These are phyloP conservation scores for Aspergillus coremiiformis DNA, from an alignment of 495 filamentous ascomycete genomes.

Conservation along the genomic window DNA sequence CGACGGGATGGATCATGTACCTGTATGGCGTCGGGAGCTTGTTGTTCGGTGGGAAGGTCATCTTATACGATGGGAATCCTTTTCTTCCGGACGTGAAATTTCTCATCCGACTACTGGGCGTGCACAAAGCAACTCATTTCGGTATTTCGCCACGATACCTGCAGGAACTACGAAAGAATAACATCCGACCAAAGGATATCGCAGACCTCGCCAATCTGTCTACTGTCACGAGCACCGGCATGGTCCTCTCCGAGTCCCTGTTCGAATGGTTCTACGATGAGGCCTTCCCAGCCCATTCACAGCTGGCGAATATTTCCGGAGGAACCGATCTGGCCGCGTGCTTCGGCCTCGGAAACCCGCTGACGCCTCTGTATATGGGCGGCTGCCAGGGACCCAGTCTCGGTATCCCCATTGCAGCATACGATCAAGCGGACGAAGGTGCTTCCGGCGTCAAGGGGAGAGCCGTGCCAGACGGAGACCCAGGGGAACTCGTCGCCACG, in stretches of 20 bases:
- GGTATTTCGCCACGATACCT: constrained; percentile 72
- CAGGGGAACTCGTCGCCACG: constrained; percentile 67
- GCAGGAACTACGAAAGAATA: constrained; percentile 54
- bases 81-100: constrained; percentile 57
- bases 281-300: constrained; percentile 56
- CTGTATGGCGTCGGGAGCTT: constrained; percentile 46
- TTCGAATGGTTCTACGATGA: constrained; percentile 79
- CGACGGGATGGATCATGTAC: constrained; percentile 84
- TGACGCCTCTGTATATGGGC: constrained; percentile 62
- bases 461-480: constrained; percentile 49
- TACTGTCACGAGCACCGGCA: constrained; percentile 61
- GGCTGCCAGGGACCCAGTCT: constrained; percentile 58
- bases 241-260: constrained; percentile 64
- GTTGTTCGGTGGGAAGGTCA: constrained; percentile 45
- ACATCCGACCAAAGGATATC: constrained; percentile 50
- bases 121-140: constrained; percentile 42
- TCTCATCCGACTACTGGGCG: constrained; percentile 51
- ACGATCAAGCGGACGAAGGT: constrained; percentile 50
- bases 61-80: constrained; percentile 72
- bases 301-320: constrained; percentile 66
- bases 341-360: constrained; percentile 59
- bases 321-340: constrained; percentile 71
- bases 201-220: constrained; percentile 52
- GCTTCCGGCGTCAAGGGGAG: constrained; percentile 43
- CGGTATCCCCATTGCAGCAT: constrained; percentile 58